Evolutionary conservation across 2,329 filamentous ascomycete genomes (phyloP), one percentile per base, ranked within the genome.

Genomic region (Botryotinia narcissicola): DNA sequence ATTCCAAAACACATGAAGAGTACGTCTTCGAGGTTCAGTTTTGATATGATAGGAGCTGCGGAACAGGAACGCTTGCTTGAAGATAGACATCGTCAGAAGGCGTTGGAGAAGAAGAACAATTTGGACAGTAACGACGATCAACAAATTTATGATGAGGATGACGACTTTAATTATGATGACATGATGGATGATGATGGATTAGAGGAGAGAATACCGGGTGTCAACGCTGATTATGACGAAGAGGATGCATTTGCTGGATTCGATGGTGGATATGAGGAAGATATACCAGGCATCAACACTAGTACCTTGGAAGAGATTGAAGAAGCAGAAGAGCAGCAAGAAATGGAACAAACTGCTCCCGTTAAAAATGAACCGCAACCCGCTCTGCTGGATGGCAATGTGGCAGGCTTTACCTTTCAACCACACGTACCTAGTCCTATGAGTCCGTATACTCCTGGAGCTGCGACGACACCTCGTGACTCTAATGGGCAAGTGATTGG

Each of bases 1-100:
- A 83, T 84, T 48, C 89, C 89, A 3, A 87, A 83, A 74, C 89
- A 91, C 75, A 91, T 91, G 89, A 91, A 91, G 82, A 94, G 92
- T 80, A 93, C 91, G 18, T 93, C 92, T 0, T 94, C 92, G 0
- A 86, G 93, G 22, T 95, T 95, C 80, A 95, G 92, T 78, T 95
- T 95, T 78, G 92, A 95, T 78, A 93, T 94, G 85, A 88, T 90
- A 25, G 91, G 91, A 8, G 89, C 89, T 9, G 91, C 91, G 22
- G 87, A 88, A 74, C 86, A 90, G 78, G 89, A 91, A 81, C 91
- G 90, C 81, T 81, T 92, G 54, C 83, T 94, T 59, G 93, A 94
- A 80, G 93, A 93, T 77, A 87, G 90, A 66, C 92, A 94, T 80
- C 86, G 91, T 25, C 87, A 92, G 76, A 88, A 89, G 71, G 88